Evolutionary conservation across 228 moss, liverwort and hornwort genomes (phyloP).

Genomic region (Sphagnum fallax): DNA sequence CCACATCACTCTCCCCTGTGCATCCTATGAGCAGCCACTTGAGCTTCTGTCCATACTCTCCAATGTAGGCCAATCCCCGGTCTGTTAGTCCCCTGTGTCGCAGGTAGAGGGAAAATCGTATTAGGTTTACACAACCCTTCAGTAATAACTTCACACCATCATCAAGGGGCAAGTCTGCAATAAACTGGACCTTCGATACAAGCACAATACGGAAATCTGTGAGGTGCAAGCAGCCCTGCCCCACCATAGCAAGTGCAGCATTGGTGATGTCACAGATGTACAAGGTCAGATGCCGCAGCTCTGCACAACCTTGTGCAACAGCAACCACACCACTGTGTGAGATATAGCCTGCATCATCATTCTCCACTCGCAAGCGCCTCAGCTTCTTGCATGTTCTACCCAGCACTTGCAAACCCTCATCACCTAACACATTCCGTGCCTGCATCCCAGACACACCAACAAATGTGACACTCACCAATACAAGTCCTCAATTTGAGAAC

Average conservation of each 20-base stretch:
- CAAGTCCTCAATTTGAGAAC: background rate
- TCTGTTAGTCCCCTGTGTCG: constrained; percentile 73
- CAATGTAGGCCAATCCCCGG: constrained; percentile 68
- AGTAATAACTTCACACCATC: constrained; percentile 74
- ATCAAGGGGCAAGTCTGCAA: constrained; percentile 63
- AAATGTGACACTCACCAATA: background rate
- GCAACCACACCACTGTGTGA: constrained; percentile 71
- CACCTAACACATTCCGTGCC: constrained; percentile 62
- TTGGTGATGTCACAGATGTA: constrained; percentile 61
- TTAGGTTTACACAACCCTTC: constrained; percentile 49
- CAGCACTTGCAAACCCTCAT: constrained; percentile 56
- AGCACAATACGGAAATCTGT: constrained; percentile 73
- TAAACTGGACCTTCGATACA: constrained; percentile 11
- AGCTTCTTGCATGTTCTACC: constrained; percentile 49
- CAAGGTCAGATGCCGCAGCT: constrained; percentile 59
- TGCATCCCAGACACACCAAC: constrained; percentile 16
- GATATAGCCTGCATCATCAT: constrained; percentile 53
- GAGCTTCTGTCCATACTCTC: constrained; percentile 54
- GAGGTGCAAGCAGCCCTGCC: constrained; percentile 54
- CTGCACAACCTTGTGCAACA: constrained; percentile 57
- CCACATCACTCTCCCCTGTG: constrained; percentile 69
- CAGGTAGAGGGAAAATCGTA: constrained; percentile 64
- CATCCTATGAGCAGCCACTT: constrained; percentile 83
- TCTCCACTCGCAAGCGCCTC: constrained; percentile 52
- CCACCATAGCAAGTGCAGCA: constrained; percentile 58